phyloP scores from a whole-genome alignment of 208 protist species.

The Naegleria fowleri region DNA sequence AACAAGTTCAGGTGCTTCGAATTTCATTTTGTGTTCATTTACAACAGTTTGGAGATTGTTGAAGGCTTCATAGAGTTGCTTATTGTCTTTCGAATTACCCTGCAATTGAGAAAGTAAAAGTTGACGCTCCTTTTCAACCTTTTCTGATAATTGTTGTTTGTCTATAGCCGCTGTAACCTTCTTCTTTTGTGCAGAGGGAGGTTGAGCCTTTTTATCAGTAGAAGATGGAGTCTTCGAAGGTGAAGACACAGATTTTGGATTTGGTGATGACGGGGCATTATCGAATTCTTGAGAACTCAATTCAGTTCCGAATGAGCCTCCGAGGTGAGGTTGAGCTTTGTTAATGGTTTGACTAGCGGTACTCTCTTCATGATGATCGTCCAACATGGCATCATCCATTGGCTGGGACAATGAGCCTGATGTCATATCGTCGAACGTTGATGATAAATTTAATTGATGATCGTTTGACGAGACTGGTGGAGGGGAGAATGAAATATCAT shows the following conservation, averaged over 20 bases:
- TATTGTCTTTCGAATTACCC: slow-evolving; percentile 35
- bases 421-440: background rate
- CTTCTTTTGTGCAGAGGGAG: background rate
- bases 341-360: background rate
- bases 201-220: background rate
- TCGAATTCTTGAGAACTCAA: background rate
- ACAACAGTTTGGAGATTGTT: slow-evolving; percentile 56
- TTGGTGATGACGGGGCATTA: background rate
- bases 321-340: background rate
- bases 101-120: background rate
- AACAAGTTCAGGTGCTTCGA: slow-evolving; percentile 53
- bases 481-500: background rate
- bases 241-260: background rate
- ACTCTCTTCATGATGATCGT: background rate
- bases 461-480: background rate
- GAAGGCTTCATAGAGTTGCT: slow-evolving; percentile 50
- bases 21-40: slow-evolving; percentile 45
- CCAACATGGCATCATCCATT: background rate
- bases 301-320: background rate
- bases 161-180: background rate
- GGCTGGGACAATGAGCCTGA: background rate
- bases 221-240: background rate
- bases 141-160: background rate
- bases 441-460: background rate
- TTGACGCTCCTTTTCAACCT: background rate